These are phyloP conservation scores for Phytophthora lateralis DNA, from an alignment of 352 stramenopile species.

Conservation along the genomic window DNA sequence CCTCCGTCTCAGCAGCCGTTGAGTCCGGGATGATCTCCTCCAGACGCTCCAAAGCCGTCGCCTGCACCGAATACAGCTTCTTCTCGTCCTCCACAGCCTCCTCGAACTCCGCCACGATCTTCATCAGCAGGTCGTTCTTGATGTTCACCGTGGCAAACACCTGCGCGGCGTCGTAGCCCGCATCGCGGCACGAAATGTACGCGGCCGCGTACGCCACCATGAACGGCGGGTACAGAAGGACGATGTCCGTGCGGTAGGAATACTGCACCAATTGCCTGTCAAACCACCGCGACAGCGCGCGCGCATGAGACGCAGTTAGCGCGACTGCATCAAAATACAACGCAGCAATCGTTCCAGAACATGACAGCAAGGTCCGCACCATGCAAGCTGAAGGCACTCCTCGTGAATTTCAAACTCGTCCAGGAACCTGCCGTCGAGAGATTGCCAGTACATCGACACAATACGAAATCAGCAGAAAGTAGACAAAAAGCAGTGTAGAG, in stretches of 20 bases:
- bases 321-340: not conserved
- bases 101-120: slow-evolving; percentile 81
- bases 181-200: slow-evolving; percentile 80
- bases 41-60: slow-evolving; percentile 68
- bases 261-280: slow-evolving; percentile 86
- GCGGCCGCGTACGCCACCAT: slow-evolving; percentile 87
- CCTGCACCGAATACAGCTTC: slow-evolving; percentile 65
- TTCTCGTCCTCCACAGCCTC: slow-evolving; percentile 81
- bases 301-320: not conserved
- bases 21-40: slow-evolving; percentile 83
- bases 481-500: not conserved
- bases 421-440: slow-evolving; percentile 51
- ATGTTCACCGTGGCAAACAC: slow-evolving; percentile 85
- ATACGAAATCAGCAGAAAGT: not conserved
- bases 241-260: slow-evolving; percentile 89
- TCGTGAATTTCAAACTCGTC: slow-evolving; percentile 89
- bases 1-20: slow-evolving; percentile 41
- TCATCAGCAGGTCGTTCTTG: slow-evolving; percentile 81
- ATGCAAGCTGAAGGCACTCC: slow-evolving; percentile 85
- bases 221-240: slow-evolving; percentile 84
- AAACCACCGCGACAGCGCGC: not conserved
- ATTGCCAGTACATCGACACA: not conserved
- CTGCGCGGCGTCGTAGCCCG: slow-evolving; percentile 75
- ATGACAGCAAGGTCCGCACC: slow-evolving; percentile 35
- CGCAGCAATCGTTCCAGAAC: not conserved